Percentiles rank a stretch among this genome's conserved stretches.
These are phyloP conservation scores for Irpex sp. DNA, from an alignment of 1,284 basidiomycete genomes.

Conservation along the genomic window DNA sequence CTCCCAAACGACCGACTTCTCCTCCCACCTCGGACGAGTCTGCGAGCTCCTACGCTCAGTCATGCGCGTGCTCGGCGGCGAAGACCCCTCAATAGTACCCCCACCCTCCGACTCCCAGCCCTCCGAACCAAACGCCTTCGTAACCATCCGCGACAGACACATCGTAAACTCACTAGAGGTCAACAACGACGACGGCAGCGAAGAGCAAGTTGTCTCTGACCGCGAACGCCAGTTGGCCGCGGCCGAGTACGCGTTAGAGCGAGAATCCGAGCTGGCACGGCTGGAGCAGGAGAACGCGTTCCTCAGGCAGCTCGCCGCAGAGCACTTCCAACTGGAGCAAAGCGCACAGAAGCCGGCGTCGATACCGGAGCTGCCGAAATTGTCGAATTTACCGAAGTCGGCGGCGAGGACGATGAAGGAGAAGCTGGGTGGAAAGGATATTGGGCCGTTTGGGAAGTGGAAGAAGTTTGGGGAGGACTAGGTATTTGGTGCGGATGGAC, in stretches of 20 bases:
- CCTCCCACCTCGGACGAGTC: slow-evolving; percentile 68
- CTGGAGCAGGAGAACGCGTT: slow-evolving; percentile 85
- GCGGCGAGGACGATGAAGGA: not conserved
- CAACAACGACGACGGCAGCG: slow-evolving; percentile 15
- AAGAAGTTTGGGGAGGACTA: slow-evolving; percentile 10
- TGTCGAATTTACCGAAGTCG: slow-evolving; percentile 9
- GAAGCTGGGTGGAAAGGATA: slow-evolving; percentile 7
- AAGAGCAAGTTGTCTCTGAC: slow-evolving; percentile 14
- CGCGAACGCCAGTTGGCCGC: slow-evolving; percentile 29
- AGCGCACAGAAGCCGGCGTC: not conserved
- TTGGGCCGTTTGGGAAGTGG: slow-evolving; percentile 13
- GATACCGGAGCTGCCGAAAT: slow-evolving; percentile 1
- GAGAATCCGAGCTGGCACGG: slow-evolving; percentile 82
- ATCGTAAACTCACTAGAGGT: slow-evolving; percentile 32
- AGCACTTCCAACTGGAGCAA: slow-evolving; percentile 5
- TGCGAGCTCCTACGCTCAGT: slow-evolving; percentile 73
- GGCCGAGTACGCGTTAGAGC: slow-evolving; percentile 75
- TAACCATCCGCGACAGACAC: slow-evolving; percentile 11
- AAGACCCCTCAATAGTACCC: slow-evolving; percentile 39
- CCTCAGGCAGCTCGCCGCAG: slow-evolving; percentile 60
- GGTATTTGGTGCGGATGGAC: not conserved
- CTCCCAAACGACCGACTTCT: slow-evolving; percentile 58
- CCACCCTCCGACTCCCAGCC: slow-evolving; percentile 3
- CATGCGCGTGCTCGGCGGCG: slow-evolving; percentile 72
- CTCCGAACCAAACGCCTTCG: slow-evolving; percentile 3